A percentile compares a stretch with the other conserved stretches of the same genome.
Evolutionary conservation across 2,329 filamentous ascomycete species (phyloP).

Genomic region (Trichophyton rubrum): DNA sequence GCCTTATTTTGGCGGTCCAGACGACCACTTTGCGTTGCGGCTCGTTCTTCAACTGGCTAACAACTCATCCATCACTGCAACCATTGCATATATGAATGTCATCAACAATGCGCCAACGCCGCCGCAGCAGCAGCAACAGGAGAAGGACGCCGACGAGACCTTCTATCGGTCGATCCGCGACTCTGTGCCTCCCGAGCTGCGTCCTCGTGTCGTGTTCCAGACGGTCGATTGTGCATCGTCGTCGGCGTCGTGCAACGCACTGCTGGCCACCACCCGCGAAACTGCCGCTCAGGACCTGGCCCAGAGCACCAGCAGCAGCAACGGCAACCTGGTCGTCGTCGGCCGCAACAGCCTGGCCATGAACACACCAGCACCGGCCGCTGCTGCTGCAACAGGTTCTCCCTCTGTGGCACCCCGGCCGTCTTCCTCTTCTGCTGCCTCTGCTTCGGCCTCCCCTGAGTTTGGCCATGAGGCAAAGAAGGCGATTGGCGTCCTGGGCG

Average conservation of each 20-base stretch:
- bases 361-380: neutral
- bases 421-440: too few species aligned
- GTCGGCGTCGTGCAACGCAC: conserved; percentile 16
- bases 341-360: conserved; percentile 12
- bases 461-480: conserved; percentile 21
- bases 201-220: conserved; percentile 46
- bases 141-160: conserved; percentile 34
- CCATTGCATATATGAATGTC: conserved; percentile 51
- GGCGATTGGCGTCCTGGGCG: conserved; percentile 25
- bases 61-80: conserved; percentile 66
- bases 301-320: conserved; percentile 52
- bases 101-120: conserved; percentile 5
- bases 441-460: conserved; percentile 23
- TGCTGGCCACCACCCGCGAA: conserved; percentile 37
- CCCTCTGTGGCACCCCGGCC: too few species aligned
- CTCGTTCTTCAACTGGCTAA: conserved; percentile 74
- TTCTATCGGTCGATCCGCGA: conserved; percentile 48
- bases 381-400: neutral
- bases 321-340: conserved; percentile 58
- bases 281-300: conserved; percentile 49
- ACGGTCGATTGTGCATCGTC: conserved; percentile 9
- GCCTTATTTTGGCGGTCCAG: conserved; percentile 71
- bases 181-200: conserved; percentile 41
- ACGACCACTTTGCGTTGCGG: conserved; percentile 67
- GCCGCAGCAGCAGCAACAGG: conserved; percentile 8